phyloP scores from a whole-genome alignment of 176 grass and related monocot species.

The Oryza nivara region DNA sequence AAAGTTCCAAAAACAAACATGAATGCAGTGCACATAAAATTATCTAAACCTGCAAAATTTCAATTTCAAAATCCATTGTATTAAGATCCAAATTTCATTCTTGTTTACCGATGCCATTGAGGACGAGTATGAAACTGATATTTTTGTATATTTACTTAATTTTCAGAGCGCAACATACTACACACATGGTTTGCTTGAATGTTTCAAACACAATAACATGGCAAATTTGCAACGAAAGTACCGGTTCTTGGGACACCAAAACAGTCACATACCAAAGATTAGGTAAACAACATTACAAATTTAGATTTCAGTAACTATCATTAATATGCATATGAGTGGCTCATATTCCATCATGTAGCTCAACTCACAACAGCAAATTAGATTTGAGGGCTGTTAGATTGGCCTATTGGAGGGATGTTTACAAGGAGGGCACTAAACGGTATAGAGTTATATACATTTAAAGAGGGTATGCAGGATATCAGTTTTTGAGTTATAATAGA shows the following conservation, averaged over 20 bases:
- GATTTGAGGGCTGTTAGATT: not conserved
- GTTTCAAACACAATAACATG: not conserved
- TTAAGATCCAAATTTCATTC: not conserved
- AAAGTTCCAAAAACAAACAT: not conserved
- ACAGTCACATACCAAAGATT: not conserved
- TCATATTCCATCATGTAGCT: not conserved
- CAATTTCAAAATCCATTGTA: not conserved
- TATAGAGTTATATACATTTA: not conserved
- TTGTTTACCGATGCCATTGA: not conserved
- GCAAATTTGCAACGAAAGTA: not conserved
- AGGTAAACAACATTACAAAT: not conserved
- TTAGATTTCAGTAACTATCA: constrained; percentile 15
- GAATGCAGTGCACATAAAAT: not conserved
- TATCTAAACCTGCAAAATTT: not conserved
- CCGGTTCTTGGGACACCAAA: not conserved
- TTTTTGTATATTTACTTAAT: not conserved
- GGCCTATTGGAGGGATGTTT: not conserved
- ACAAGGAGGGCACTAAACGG: not conserved
- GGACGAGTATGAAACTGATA: not conserved
- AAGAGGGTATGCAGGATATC: not conserved
- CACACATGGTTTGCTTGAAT: not conserved
- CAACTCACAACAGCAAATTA: constrained; percentile 12
- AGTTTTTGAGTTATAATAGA: not conserved
- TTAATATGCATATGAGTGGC: not conserved
- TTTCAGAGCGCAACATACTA: not conserved